Conservation (phyloP, 1,139 yeast genomes). For the Yamadazyma membranifaciens region DNA sequence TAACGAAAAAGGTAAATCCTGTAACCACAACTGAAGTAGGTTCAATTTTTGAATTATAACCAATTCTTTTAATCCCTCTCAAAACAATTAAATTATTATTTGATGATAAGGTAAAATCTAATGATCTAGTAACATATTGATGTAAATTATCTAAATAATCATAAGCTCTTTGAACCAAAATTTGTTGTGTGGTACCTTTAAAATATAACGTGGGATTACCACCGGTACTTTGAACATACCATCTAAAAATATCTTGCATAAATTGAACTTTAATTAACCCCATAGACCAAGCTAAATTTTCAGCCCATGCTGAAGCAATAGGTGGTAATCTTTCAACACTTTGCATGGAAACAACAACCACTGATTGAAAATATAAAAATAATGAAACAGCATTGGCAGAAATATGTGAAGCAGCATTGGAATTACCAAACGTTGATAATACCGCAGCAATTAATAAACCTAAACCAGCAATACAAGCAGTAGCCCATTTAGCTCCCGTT, state of each 20-base stretch:
- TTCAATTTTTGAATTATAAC: constrained; percentile 65
- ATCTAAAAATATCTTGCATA: constrained; percentile 75
- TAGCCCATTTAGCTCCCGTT: constrained; percentile 79
- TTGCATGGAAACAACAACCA: constrained; percentile 70
- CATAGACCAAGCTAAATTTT: constrained; percentile 84
- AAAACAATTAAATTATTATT: constrained; percentile 54
- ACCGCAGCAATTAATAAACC: constrained; percentile 71
- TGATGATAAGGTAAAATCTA: constrained; percentile 34
- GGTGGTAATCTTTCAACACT: constrained; percentile 75
- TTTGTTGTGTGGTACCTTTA: constrained; percentile 54
- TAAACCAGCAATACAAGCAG: constrained; percentile 75
- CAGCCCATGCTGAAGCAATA: constrained; percentile 78
- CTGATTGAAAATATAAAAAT: constrained; percentile 75
- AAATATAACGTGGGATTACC: constrained; percentile 66
- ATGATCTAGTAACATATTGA: constrained; percentile 21
- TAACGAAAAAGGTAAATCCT: constrained; percentile 70
- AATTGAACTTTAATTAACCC: constrained; percentile 66
- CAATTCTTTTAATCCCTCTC: constrained; percentile 76
- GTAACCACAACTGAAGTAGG: constrained; percentile 72
- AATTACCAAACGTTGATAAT: constrained; percentile 71
- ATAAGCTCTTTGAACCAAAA: constrained; percentile 65
- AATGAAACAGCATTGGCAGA: constrained; percentile 74
- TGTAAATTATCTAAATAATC: constrained; percentile 25
- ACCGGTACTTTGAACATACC: constrained; percentile 81
- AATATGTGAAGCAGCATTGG: constrained; percentile 75